A percentile compares a stretch with the other conserved stretches of the same genome.
Evolutionary conservation across 768 basidiomycete species (phyloP).

Genomic region (Xerocomellus amylosporus): DNA sequence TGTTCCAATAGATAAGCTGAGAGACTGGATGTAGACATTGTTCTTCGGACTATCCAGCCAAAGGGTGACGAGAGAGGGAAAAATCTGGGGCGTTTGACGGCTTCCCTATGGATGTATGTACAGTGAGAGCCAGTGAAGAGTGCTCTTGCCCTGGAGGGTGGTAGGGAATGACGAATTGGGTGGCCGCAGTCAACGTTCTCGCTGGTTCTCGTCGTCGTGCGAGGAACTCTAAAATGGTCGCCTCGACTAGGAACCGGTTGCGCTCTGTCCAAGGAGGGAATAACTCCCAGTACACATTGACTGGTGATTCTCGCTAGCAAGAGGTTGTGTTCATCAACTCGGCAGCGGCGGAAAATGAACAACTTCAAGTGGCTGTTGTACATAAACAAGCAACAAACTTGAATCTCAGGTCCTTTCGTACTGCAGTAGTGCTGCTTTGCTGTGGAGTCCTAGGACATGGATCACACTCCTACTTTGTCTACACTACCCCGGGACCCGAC

Average conservation of each 20-base stretch:
- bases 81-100: neutral
- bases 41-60: slow-evolving; percentile 1
- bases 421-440: neutral
- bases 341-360: slow-evolving; percentile 1
- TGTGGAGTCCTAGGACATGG: neutral
- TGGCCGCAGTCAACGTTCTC: neutral
- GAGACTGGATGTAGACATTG: slow-evolving; percentile 28
- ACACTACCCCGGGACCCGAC: neutral
- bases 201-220: neutral
- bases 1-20: slow-evolving; percentile 42
- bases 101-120: neutral
- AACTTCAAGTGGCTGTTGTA: neutral
- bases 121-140: neutral
- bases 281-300: neutral
- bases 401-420: neutral
- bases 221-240: neutral
- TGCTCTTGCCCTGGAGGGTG: neutral
- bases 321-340: neutral
- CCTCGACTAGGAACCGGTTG: neutral
- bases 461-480: neutral
- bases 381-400: slow-evolving; percentile 8
- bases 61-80: neutral
- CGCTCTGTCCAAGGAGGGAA: neutral
- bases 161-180: neutral
- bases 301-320: neutral